Base-by-base conservation (phyloP, 805 yeast genomes). In the Nakazawaea molendinolei region DNA sequence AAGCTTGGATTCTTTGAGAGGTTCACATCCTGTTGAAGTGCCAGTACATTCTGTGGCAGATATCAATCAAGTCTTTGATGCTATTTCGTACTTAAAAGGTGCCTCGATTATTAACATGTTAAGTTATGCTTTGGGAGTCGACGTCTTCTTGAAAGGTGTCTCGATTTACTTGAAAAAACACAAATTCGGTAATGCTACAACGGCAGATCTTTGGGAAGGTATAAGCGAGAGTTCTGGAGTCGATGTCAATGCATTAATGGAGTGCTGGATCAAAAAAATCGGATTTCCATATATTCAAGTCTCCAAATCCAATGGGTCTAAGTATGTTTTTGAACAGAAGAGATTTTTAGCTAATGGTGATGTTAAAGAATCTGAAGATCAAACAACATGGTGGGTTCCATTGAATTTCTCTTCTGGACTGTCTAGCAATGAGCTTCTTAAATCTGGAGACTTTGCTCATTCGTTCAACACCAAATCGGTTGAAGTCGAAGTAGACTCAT, bases 21-120 rank as follows among this genome's bases (percentile, higher is more conserved):
- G 65, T 47, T 79, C 90, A 5, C 95, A 86, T 56, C 89, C 95
- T 5, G 76, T 85, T 41, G 84, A 83, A 57, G 94, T 85, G 7
- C 82, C 83, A 9, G 86, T 86, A n/a, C 60, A 70, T 46, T 75
- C 79, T 50, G 90, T 90, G 4, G 72, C 74, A 43, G 92, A 85
- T 47, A 79, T 85, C 44, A 83, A 80, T 53, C 89, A 85, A 60
- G 76, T 83, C 14, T 85, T 85, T 53, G 95, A 85, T 51, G 76
- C 77, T 23, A 85, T 85, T 39, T 83, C 92, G 4, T 85, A 85
- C 56, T 61, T 77, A 44, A 85, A 85, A 61, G 95, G 95, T 39
- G 83, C 87, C 5, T 79, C 89, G 18, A 66, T 81, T 20, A 76
- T 85, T 40, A 67, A 78, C 51, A 86, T 86, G 95, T 65, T 84